Base-by-base conservation (phyloP, 75 land plant genomes). In the Picea sitchensis region DNA sequence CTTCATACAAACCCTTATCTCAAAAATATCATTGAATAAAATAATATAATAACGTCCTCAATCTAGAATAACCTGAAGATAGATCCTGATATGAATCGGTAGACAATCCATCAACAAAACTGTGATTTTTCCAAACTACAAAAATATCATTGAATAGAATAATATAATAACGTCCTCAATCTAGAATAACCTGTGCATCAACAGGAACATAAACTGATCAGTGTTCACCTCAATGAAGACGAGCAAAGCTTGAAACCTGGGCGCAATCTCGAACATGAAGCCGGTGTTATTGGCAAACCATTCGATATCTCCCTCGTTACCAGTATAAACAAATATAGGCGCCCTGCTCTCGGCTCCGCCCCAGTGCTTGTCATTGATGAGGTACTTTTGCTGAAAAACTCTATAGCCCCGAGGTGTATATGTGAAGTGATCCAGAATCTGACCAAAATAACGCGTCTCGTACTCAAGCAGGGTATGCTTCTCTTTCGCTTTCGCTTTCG, bases 231-330 rank as follows among this genome's bases (percentile, higher is more conserved):
- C 92, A 20, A 86, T 83, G 87, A 92, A 92, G 54, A 92, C 86
- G 2, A 92, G 80, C 34, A 90, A 80, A 47, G 94, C 91, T 68
- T 82, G 60, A 68, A 92, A 92, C 17, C 23, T 76, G 2, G 91
- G 89, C 0, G 92, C 94, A 9, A 17, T 78, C 13, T 88, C 88
- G 32, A 77, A 85, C 84, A 88, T 78, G 80, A 92, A 90, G 11
- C 94, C 94, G 3, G 89, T 90, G 79, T 92, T 88, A 14, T 88
- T 73, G 11, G 92, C 88, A 71, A 92, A 88, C 94, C 92, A 92
- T 14, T 86, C 89, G 80, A 92, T 88, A 47, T 85, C 84, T 26
- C 94, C 92, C 80, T 92, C 94, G 23, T 90, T 90, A 5, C 94
- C 92, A 5, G 85, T 81, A 80, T 90, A 92, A 18, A 90, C 92